A percentile compares a stretch with the other conserved stretches of the same genome.
Conservation (phyloP, 306 rosid genomes). For the Ochetophila trinervis region DNA sequence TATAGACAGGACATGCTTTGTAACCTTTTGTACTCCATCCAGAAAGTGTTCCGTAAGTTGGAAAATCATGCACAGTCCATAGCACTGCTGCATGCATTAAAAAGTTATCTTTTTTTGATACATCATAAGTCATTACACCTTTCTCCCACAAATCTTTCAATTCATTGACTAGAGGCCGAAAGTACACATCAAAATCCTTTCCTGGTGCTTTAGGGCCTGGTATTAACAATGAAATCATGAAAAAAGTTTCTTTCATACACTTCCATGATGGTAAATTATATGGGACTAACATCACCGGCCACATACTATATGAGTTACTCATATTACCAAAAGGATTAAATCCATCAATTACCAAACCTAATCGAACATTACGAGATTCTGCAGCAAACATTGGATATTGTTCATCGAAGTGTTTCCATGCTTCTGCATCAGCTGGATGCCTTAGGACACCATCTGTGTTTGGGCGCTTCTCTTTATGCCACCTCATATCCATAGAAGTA, state of each 20-base stretch:
- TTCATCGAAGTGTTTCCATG: background rate
- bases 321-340: too few relatives aligned
- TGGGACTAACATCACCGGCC: too few relatives aligned
- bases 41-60: background rate
- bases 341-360: conserved; percentile 1
- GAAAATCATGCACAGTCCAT: background rate
- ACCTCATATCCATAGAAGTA: background rate
- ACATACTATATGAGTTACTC: too few relatives aligned
- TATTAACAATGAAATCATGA: background rate
- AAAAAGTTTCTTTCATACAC: background rate
- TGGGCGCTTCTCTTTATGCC: background rate
- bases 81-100: background rate
- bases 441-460: background rate
- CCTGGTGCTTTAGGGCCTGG: background rate
- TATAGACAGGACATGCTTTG: too few relatives aligned
- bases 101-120: background rate
- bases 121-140: background rate
- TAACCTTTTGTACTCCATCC: too few relatives aligned
- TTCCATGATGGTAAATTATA: too few relatives aligned
- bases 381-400: background rate
- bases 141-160: background rate
- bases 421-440: background rate
- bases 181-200: background rate
- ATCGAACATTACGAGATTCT: background rate
- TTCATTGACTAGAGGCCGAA: background rate